These are phyloP conservation scores for Pterulicium gracile DNA, from an alignment of 1,284 basidiomycete genomes.

Conservation along the genomic window DNA sequence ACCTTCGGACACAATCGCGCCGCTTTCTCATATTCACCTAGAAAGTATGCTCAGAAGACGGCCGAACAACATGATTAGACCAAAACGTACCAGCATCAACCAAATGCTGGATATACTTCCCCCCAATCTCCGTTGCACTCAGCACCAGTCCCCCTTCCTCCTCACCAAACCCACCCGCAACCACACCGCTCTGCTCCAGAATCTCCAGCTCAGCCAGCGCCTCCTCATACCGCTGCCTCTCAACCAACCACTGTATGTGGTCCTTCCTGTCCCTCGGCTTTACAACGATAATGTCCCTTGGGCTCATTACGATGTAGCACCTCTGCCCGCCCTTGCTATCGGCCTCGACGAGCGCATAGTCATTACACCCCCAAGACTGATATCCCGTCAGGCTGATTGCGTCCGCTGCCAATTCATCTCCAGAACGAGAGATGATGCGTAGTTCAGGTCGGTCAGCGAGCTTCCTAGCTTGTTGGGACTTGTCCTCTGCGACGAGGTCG, in stretches of 20 bases:
- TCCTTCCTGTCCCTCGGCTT: slow-evolving; percentile 82
- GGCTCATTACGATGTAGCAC: slow-evolving; percentile 77
- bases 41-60: slow-evolving; percentile 5
- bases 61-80: background rate
- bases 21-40: slow-evolving; percentile 76
- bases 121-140: slow-evolving; percentile 71
- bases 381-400: slow-evolving; percentile 73
- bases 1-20: slow-evolving; percentile 84
- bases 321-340: slow-evolving; percentile 12
- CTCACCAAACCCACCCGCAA: slow-evolving; percentile 16
- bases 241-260: slow-evolving; percentile 89
- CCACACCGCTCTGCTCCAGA: slow-evolving; percentile 25
- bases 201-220: slow-evolving; percentile 81
- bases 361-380: slow-evolving; percentile 85
- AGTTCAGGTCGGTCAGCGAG: slow-evolving; percentile 86
- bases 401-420: slow-evolving; percentile 86
- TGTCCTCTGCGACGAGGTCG: slow-evolving; percentile 66
- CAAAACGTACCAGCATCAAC: slow-evolving; percentile 52
- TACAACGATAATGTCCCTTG: slow-evolving; percentile 79
- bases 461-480: slow-evolving; percentile 64
- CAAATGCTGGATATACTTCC: slow-evolving; percentile 76
- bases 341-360: slow-evolving; percentile 66
- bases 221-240: slow-evolving; percentile 79
- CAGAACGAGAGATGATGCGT: slow-evolving; percentile 79
- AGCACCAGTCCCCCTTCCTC: slow-evolving; percentile 25